Base-by-base conservation (phyloP, 805 yeast genomes). In the Schizosaccharomyces octosporus region DNA sequence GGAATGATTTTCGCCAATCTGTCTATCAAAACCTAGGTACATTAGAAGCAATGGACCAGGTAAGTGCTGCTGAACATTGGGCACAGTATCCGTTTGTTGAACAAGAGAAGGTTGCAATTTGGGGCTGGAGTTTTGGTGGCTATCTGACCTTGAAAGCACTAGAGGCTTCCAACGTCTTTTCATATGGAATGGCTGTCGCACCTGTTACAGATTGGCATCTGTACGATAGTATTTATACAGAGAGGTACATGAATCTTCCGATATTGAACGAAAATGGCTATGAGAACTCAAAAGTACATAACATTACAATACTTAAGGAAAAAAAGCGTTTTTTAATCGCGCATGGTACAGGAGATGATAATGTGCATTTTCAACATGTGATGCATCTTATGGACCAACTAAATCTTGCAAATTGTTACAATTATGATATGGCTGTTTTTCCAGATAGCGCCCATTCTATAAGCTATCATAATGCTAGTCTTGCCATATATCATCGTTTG, bases 61-160 rank as follows among this genome's bases (percentile, higher is more conserved):
- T 93, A 48, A 73, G 80, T 0, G 95, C 94, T 4, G 98, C 95
- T 2, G 79, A 80, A 65, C 64, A 76, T 0, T 90, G 93, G 84
- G 76, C 80, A 2, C 59, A 72, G 3, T 79, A 78, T n/a, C 36
- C 36, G 13, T 90, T 83, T 67, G 84, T 93, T 54, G 85, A 89
- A 68, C 71, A 74, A 29, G 73, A 77, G 2, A 78, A 80, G 63
- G 81, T 87, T 13, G 94, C 95, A 0, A 80, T 90, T 62, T 93
- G 97, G 90, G 98, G 98, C 7, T 93, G 98, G 98, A 85, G 95
- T 27, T 93, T 90, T 69, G 98, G 98, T 59, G 98, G 97, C 0
- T 93, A 81, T 69, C 78, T 87, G 77, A 88, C 98, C 0, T 77
- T 93, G 66, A 93, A 89, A 72, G 84, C 95, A 0, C 73, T 93